phyloP scores from a whole-genome alignment of 192 early-diverging fungal species.

The Martensiomyces pterosporus region DNA sequence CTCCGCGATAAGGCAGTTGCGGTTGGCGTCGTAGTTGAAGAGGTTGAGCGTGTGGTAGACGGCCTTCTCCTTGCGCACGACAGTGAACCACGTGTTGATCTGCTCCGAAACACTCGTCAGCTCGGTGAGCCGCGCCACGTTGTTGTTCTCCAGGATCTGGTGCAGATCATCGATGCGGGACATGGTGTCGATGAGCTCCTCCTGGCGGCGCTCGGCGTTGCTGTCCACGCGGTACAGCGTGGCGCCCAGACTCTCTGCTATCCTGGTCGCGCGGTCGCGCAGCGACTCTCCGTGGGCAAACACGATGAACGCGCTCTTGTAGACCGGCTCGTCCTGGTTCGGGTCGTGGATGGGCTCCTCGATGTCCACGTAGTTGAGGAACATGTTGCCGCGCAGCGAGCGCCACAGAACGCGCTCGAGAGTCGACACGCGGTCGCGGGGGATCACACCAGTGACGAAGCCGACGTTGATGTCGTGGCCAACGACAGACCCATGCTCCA shows the following conservation, averaged over 20 bases:
- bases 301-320: conserved; percentile 97
- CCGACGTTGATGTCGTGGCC: conserved; percentile 59
- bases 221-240: conserved; percentile 89
- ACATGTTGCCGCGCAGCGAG: conserved; percentile 94
- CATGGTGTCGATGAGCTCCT: conserved; percentile 74
- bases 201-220: conserved; percentile 77
- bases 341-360: conserved; percentile 93
- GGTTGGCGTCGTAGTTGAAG: conserved; percentile 90
- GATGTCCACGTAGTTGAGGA: conserved; percentile 94
- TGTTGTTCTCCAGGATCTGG: conserved; percentile 83
- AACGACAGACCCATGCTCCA: conserved; percentile 19
- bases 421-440: conserved; percentile 72
- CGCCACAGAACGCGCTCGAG: conserved; percentile 98
- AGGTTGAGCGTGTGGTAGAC: conserved; percentile 95
- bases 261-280: conserved; percentile 85
- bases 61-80: conserved; percentile 96
- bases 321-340: conserved; percentile 75
- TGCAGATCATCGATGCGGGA: conserved; percentile 83
- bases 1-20: conserved; percentile 95
- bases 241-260: conserved; percentile 92
- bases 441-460: conserved; percentile 94
- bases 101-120: conserved; percentile 81
- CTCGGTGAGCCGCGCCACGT: conserved; percentile 76
- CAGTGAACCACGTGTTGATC: conserved; percentile 81
- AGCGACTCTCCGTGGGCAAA: conserved; percentile 96